phyloP scores from a whole-genome alignment of 305 asterid genomes.

The Lippia alba region DNA sequence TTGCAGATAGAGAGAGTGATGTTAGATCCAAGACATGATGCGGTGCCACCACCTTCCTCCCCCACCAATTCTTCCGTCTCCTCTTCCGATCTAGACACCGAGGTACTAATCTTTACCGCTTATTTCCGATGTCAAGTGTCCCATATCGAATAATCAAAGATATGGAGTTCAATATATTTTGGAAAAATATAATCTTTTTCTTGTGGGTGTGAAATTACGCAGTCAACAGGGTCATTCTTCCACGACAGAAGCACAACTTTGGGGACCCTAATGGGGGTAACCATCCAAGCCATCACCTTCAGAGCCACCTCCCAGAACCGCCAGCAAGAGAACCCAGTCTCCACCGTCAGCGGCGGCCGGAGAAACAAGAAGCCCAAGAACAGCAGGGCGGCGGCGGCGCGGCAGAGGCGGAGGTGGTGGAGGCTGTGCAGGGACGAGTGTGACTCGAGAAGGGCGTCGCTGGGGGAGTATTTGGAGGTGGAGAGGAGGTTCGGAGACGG shows the following conservation, averaged over 20 bases:
- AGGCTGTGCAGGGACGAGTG: conserved; percentile 69
- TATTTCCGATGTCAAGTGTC: too few species aligned
- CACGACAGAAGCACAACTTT: conserved; percentile 85
- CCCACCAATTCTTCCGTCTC: conserved; percentile 80
- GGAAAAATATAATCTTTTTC: too few species aligned
- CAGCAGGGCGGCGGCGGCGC: conserved; percentile 44
- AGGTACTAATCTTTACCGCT: conserved; percentile 47
- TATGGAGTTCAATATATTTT: too few species aligned
- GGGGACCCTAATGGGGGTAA: conserved; percentile 86
- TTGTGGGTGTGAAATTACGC: conserved; percentile 38
- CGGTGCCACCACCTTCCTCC: conserved; percentile 67
- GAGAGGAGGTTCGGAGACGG: conserved; percentile 77
- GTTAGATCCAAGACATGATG: conserved; percentile 71
- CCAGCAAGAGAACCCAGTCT: conserved; percentile 43
- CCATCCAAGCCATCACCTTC: conserved; percentile 67
- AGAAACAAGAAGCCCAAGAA: conserved; percentile 54
- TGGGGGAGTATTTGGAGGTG: conserved; percentile 78
- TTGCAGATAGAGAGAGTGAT: conserved; percentile 30
- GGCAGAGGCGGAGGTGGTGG: conserved; percentile 83
- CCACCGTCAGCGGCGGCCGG: conserved; percentile 41
- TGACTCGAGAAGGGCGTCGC: conserved; percentile 64
- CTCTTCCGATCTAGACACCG: conserved; percentile 92
- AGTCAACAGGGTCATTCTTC: conserved; percentile 95
- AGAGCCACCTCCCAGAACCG: conserved; percentile 66
- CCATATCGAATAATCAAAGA: too few species aligned